These are phyloP conservation scores for Fusarium odoratissimum DNA, from an alignment of 2,329 filamentous ascomycete species.

Conservation along the genomic window DNA sequence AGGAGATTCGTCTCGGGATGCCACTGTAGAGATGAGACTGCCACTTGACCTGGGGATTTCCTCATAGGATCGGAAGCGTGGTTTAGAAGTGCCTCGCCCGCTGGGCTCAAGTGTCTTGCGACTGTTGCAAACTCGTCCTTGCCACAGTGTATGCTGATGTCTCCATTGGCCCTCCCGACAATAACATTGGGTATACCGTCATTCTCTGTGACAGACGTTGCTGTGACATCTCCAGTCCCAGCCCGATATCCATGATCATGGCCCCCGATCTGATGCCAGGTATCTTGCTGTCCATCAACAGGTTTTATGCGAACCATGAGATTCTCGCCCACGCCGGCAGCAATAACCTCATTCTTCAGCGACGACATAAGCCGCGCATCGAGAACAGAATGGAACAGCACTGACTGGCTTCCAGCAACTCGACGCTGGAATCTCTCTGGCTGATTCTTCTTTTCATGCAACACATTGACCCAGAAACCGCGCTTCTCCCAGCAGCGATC, in stretches of 20 bases:
- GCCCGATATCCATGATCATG: constrained; percentile 52
- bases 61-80: constrained; percentile 33
- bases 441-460: constrained; percentile 38
- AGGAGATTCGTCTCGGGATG: constrained; percentile 45
- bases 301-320: constrained; percentile 57
- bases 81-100: constrained; percentile 6
- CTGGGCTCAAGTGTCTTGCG: constrained; percentile 37
- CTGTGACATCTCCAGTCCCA: constrained; percentile 63
- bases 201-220: constrained; percentile 57
- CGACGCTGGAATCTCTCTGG: constrained; percentile 24
- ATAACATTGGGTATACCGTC: constrained; percentile 51
- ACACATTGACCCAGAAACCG: constrained; percentile 52
- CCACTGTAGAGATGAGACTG: constrained; percentile 52
- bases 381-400: constrained; percentile 60
- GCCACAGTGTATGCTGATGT: constrained; percentile 58
- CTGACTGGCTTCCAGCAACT: constrained; percentile 47
- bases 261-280: constrained; percentile 56
- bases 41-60: constrained; percentile 47
- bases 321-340: constrained; percentile 65
- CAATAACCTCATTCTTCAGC: constrained; percentile 58
- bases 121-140: constrained; percentile 47
- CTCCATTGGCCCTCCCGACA: constrained; percentile 62
- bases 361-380: constrained; percentile 56
- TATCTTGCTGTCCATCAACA: constrained; percentile 36
- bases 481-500: constrained; percentile 65